phyloP scores from a whole-genome alignment of 176 grass and related monocot genomes.

The Oryza nivara region DNA sequence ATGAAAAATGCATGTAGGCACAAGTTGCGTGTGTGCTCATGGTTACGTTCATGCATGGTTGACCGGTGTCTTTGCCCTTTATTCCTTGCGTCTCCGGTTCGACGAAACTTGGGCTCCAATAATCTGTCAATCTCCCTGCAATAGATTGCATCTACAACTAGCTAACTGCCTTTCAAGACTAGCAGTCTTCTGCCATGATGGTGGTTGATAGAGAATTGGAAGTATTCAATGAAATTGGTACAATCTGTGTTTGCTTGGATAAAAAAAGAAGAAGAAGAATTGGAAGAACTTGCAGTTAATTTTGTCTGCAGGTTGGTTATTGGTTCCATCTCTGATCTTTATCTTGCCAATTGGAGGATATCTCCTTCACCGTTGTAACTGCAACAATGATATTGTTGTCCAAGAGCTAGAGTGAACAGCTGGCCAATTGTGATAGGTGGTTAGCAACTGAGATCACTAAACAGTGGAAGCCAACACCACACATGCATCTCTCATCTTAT shows the following conservation, averaged over 20 bases:
- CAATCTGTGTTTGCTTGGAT: too few species aligned
- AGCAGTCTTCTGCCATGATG: not conserved
- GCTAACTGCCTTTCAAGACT: not conserved
- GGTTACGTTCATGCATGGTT: not conserved
- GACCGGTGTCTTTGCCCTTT: not conserved
- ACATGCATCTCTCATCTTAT: not conserved
- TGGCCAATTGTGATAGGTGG: not conserved
- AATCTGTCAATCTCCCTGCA: not conserved
- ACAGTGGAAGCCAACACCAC: constrained; percentile 12
- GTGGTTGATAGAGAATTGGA: not conserved
- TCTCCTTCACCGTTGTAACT: not conserved
- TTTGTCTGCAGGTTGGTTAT: not conserved
- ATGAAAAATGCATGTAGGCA: not conserved
- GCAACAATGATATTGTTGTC: not conserved
- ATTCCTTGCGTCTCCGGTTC: not conserved
- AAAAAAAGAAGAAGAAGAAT: too few species aligned
- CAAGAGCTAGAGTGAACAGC: not conserved
- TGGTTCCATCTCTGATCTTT: not conserved
- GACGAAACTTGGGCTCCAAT: not conserved
- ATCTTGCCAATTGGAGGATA: not conserved
- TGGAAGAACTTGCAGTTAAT: not conserved
- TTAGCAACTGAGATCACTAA: not conserved
- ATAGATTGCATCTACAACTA: not conserved
- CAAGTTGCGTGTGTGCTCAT: constrained; percentile 1
- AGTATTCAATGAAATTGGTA: too few species aligned